Conservation (phyloP, 169 alveolate genomes). For the Babesia gibsoni region DNA sequence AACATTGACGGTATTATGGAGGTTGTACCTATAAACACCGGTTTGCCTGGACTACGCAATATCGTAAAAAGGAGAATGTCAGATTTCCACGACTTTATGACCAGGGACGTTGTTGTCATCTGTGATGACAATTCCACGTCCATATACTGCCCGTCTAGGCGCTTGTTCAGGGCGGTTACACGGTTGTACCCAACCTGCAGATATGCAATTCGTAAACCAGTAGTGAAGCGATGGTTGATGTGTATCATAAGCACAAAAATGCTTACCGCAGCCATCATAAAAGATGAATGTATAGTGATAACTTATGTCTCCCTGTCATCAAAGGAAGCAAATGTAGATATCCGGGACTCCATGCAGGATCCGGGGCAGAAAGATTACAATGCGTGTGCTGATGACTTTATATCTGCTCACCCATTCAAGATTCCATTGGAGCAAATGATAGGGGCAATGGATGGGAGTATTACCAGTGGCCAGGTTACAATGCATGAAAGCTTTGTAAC, state of each 20-base stretch:
- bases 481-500: background rate
- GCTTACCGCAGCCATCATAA: background rate
- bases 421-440: background rate
- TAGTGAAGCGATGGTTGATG: background rate
- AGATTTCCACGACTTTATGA: background rate
- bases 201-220: background rate
- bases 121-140: background rate
- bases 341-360: no score
- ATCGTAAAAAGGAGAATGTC: background rate
- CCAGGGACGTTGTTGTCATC: background rate
- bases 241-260: background rate
- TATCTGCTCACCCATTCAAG: background rate
- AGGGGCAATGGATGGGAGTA: background rate
- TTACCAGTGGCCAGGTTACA: background rate
- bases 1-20: slow-evolving; percentile 45
- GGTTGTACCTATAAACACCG: background rate
- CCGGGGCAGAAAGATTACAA: background rate
- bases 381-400: background rate
- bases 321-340: background rate
- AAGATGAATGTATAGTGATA: background rate
- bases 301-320: background rate
- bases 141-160: no score
- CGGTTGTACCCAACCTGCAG: background rate
- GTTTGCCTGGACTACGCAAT: background rate
- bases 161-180: background rate